A percentile compares a stretch with the other conserved stretches of the same genome.
Evolutionary conservation across 169 alveolate genomes (phyloP).

Genomic region (Eimeria tenella): DNA sequence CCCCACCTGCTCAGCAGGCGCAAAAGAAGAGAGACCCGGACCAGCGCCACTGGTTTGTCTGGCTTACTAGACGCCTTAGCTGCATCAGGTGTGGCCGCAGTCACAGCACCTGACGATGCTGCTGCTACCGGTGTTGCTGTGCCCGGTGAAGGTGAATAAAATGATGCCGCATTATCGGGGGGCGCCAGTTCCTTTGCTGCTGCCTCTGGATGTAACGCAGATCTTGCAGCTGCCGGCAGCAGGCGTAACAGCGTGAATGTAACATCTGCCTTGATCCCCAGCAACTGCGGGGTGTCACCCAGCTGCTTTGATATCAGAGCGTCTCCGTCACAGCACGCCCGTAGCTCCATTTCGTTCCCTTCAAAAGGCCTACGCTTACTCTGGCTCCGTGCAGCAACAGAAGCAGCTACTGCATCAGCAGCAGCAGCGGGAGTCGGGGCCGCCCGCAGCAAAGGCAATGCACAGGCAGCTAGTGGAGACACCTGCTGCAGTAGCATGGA

Average conservation of each 20-base stretch:
- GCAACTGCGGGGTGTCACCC: conserved; percentile 11
- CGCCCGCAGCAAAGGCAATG: conserved; percentile 32
- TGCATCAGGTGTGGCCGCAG: neutral
- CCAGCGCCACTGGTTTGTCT: neutral
- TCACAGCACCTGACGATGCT: neutral
- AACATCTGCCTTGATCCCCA: conserved; percentile 29
- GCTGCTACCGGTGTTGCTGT: neutral
- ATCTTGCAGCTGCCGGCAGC: conserved; percentile 52
- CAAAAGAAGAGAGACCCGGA: conserved; percentile 54
- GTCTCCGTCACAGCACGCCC: conserved; percentile 60
- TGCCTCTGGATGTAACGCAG: conserved; percentile 19
- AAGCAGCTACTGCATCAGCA: neutral
- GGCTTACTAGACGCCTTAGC: neutral
- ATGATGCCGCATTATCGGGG: neutral
- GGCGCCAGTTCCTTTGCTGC: conserved; percentile 38
- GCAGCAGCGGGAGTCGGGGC: conserved; percentile 11
- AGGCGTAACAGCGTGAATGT: conserved; percentile 29
- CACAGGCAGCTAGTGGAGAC: conserved; percentile 24
- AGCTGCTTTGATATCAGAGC: neutral
- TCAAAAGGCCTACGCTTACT: neutral
- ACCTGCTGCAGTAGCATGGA: conserved; percentile 57
- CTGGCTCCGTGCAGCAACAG: neutral
- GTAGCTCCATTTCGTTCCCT: conserved; percentile 10
- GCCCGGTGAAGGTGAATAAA: neutral
- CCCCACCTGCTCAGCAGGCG: conserved; percentile 51